These are phyloP conservation scores for Primulina eburnea DNA, from an alignment of 257 asterid species.

Conservation along the genomic window DNA sequence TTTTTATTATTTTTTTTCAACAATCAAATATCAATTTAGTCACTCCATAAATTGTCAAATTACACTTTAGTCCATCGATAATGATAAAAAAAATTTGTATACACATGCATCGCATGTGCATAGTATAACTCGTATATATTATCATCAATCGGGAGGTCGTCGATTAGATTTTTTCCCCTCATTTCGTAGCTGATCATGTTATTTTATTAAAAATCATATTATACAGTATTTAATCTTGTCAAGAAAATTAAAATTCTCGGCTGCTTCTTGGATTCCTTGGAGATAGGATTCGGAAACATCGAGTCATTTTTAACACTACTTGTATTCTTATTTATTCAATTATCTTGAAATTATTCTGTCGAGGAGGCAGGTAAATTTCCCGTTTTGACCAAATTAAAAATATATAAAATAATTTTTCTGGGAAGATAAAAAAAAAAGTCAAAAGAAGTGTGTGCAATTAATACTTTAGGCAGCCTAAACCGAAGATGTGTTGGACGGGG, in stretches of 20 bases:
- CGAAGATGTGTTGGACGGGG: neutral
- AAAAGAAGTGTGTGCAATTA: neutral
- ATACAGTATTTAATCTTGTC: neutral
- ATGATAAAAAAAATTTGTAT: too few relatives aligned
- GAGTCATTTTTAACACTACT: constrained; percentile 22
- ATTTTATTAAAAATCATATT: too few relatives aligned
- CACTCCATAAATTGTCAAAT: too few relatives aligned
- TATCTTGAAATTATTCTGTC: neutral
- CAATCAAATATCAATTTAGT: too few relatives aligned
- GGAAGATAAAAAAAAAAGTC: neutral
- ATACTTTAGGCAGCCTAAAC: neutral
- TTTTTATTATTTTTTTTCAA: too few relatives aligned
- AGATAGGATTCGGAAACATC: constrained; percentile 26
- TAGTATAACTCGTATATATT: too few relatives aligned
- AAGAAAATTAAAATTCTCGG: constrained; percentile 1
- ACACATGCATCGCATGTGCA: too few relatives aligned
- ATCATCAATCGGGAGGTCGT: neutral
- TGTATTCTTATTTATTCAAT: neutral
- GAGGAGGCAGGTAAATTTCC: neutral
- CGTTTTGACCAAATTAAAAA: neutral
- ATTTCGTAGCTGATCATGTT: too few relatives aligned
- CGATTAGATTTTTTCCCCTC: too few relatives aligned
- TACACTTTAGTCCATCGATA: too few relatives aligned
- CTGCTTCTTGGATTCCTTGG: constrained; percentile 24
- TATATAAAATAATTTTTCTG: neutral